phyloP scores from a whole-genome alignment of 1,284 basidiomycete species.

The Stygiomarasmius scandens region DNA sequence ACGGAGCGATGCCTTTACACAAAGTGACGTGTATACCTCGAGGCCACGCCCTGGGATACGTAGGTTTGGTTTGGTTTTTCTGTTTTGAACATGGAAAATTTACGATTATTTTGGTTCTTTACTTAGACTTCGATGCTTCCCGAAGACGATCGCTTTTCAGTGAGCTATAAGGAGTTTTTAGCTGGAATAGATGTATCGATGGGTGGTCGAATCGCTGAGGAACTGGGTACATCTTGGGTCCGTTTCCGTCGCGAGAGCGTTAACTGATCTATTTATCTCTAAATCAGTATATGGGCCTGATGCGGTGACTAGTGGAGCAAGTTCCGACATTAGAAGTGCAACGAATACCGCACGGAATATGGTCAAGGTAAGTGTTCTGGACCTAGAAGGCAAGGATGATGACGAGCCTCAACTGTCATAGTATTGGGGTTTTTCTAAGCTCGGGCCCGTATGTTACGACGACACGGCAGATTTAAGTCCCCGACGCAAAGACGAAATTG shows the following conservation, averaged over 20 bases:
- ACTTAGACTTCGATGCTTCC: constrained; percentile 85
- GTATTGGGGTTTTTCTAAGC: constrained; percentile 87
- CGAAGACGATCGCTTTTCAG: constrained; percentile 77
- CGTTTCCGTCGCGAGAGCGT: constrained; percentile 3
- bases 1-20: constrained; percentile 92
- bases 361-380: constrained; percentile 70
- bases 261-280: constrained; percentile 13
- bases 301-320: constrained; percentile 89
- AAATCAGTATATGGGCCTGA: constrained; percentile 81
- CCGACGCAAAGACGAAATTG: constrained; percentile 79
- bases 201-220: constrained; percentile 93
- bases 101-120: constrained; percentile 16
- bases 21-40: constrained; percentile 96
- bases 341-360: constrained; percentile 83
- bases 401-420: constrained; percentile 27
- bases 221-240: constrained; percentile 61
- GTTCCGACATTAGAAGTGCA: constrained; percentile 81
- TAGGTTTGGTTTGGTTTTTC: constrained; percentile 41
- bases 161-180: constrained; percentile 72
- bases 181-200: constrained; percentile 88
- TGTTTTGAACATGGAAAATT: constrained; percentile 14
- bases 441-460: constrained; percentile 82
- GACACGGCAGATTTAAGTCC: constrained; percentile 75
- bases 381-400: background rate
- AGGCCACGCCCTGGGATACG: constrained; percentile 88